These are phyloP conservation scores for Penicillium crustosum DNA, from an alignment of 2,329 filamentous ascomycete genomes.

Conservation along the genomic window DNA sequence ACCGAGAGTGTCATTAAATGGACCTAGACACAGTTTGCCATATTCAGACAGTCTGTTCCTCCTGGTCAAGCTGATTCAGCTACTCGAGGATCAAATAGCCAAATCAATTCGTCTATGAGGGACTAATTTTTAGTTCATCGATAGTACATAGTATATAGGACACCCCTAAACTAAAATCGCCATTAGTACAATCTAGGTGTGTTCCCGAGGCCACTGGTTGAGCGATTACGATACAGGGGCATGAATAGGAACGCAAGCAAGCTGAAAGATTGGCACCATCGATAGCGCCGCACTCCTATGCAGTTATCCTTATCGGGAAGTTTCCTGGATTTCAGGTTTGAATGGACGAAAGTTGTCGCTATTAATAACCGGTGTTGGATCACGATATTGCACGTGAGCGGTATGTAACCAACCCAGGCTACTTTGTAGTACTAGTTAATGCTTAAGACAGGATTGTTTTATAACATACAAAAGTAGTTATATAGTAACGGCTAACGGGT, in stretches of 20 bases:
- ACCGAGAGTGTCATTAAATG: background rate
- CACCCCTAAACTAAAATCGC: background rate
- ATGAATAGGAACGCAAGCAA: background rate
- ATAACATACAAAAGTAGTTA: background rate
- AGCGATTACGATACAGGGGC: background rate
- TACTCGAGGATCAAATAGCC: background rate
- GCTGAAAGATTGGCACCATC: background rate
- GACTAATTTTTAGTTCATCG: background rate
- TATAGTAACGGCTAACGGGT: background rate
- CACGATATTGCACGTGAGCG: background rate
- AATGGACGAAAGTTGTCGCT: background rate
- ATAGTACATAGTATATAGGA: no score
- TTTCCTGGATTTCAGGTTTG: background rate
- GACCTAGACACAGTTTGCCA: background rate
- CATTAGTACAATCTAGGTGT: background rate
- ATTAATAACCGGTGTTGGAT: background rate
- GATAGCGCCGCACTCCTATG: no score
- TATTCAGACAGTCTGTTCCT: background rate
- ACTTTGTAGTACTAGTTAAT: background rate
- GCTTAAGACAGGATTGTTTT: background rate
- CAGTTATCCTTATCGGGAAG: background rate
- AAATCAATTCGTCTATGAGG: background rate
- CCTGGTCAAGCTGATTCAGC: background rate
- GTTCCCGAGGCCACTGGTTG: background rate
- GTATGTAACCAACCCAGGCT: no score